Base-by-base conservation (phyloP, 2,329 filamentous ascomycete species). In the Colletotrichum sp. region DNA sequence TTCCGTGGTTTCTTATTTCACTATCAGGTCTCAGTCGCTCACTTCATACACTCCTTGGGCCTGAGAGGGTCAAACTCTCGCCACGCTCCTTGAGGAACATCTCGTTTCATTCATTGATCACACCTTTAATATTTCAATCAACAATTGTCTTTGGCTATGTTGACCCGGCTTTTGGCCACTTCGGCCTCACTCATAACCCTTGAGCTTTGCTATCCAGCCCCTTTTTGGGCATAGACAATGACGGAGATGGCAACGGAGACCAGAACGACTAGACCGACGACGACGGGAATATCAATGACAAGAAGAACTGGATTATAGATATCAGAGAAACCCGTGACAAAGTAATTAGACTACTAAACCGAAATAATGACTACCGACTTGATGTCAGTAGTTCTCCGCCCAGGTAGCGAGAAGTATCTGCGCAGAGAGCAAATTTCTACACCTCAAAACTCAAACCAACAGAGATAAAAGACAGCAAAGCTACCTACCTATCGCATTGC, bases 121-220 rank as follows among this genome's bases (percentile, higher is more conserved):
- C n/a, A 51, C 4, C 11, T 51, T 13, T 16, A 0, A 7, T 8
- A 0, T 13, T 24, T 24, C 6, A 51, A n/a, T 51, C 11, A 1
- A 2, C 3, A 3, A 3, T 1, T 0, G 9, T 51, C 5, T 21
- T 51, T 21, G 11, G 11, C 3, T 13, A 21, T 33, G 3, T 33
- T 33, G 9, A 3, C 11, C 31, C 11, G 31, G 11, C 4, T 12
- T 33, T 33, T 33, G 9, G 31, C 31, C 31, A 33, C 31, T 33
- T 33, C 9, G 3, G 31, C 11, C 31, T 33, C 31, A 12, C 9
- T 12, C 31, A 33, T 33, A 33, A 8, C 31, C 11, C 9, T 33
- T 9, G 11, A 33, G 9, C 11, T 33, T 33, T 33, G 31, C 31
- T 4, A 33, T 33, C 9, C 31, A 11, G 9, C 8, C 11, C 9